phyloP scores from a whole-genome alignment of 176 grass and related monocot species.

The Oryza officinalis region DNA sequence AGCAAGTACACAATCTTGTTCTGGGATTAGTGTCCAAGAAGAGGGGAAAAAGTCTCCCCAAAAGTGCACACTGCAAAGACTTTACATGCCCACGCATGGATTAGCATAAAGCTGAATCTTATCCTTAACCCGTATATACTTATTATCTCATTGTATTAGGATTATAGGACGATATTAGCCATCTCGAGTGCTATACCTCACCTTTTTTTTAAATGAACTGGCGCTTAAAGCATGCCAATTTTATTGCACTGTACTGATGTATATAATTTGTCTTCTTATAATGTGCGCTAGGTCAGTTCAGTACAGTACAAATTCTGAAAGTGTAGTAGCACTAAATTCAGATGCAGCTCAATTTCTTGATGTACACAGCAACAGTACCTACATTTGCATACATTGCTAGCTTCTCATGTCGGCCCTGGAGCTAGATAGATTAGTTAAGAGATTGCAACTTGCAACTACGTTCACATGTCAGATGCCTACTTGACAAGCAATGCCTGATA shows the following conservation, averaged over 20 bases:
- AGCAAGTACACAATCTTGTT: background rate
- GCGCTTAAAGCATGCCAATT: too few relatives aligned
- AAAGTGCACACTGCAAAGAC: background rate
- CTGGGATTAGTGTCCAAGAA: slow-evolving; percentile 27
- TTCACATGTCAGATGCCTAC: slow-evolving; percentile 4
- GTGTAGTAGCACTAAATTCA: too few relatives aligned
- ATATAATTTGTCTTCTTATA: background rate
- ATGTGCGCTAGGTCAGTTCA: background rate
- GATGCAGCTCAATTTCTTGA: background rate
- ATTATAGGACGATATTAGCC: background rate
- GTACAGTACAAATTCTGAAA: too few relatives aligned
- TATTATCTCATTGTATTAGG: background rate
- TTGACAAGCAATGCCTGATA: background rate
- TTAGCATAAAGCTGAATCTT: background rate
- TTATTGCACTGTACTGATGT: background rate
- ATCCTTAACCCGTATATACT: background rate
- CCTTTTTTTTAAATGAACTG: too few relatives aligned
- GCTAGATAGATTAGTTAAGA: slow-evolving; percentile 4
- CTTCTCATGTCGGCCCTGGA: slow-evolving; percentile 24
- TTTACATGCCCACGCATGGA: background rate
- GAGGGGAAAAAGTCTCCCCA: slow-evolving; percentile 20
- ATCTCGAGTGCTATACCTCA: background rate
- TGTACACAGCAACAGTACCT: background rate
- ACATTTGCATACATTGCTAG: background rate
- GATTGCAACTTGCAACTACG: background rate